Evolutionary conservation across 2,329 filamentous ascomycete species (phyloP).

Genomic region (Xylariaceae sp.): DNA sequence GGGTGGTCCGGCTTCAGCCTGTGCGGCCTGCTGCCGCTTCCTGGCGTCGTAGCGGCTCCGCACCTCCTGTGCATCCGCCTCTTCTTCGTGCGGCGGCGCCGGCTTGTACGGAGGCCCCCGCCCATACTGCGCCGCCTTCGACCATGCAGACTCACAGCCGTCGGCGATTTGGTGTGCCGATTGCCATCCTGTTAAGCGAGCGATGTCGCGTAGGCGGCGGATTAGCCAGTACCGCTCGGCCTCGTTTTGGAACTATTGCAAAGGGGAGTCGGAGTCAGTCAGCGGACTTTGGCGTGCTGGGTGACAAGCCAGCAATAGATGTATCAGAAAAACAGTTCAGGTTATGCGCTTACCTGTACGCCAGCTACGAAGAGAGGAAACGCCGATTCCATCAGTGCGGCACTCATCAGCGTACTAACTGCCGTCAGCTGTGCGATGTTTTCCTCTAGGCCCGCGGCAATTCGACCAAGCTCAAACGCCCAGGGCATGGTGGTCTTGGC

Average conservation of each 20-base stretch:
- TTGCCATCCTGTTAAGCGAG: slow-evolving; percentile 80
- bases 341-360: slow-evolving; percentile 59
- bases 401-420: slow-evolving; percentile 72
- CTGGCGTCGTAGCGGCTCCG: slow-evolving; percentile 12
- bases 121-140: slow-evolving; percentile 65
- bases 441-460: slow-evolving; percentile 66
- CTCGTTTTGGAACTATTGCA: slow-evolving; percentile 61
- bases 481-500: slow-evolving; percentile 65
- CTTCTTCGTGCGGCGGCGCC: slow-evolving; percentile 27
- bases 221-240: slow-evolving; percentile 75
- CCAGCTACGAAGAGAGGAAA: slow-evolving; percentile 84
- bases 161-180: slow-evolving; percentile 74
- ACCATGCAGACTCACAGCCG: slow-evolving; percentile 82
- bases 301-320: too few relatives aligned
- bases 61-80: slow-evolving; percentile 26
- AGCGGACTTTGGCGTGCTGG: too few relatives aligned
- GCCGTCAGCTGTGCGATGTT: slow-evolving; percentile 47
- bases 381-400: slow-evolving; percentile 74
- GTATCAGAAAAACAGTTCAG: too few relatives aligned
- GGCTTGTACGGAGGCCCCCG: slow-evolving; percentile 67
- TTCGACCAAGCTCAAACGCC: slow-evolving; percentile 72
- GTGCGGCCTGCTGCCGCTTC: slow-evolving; percentile 6
- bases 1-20: slow-evolving; percentile 7
- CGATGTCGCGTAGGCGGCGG: slow-evolving; percentile 66
- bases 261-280: background rate